Evolutionary conservation across 2,329 filamentous ascomycete species (phyloP).

Genomic region (Fusarium verrucosum): DNA sequence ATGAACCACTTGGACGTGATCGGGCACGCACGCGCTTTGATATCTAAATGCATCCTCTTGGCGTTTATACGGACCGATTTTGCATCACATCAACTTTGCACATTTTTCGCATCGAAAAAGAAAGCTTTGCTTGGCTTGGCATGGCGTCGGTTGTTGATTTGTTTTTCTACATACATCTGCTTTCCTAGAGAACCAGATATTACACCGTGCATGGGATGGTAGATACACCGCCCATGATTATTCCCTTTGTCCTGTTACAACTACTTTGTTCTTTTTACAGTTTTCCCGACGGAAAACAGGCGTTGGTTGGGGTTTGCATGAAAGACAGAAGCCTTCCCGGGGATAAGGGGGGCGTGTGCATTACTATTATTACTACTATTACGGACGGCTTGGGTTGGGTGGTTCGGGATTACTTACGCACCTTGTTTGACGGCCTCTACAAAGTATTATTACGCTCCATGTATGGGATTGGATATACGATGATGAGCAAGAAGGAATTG

Average conservation of each 20-base stretch:
- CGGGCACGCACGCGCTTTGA: slow-evolving; percentile 11
- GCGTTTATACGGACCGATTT: slow-evolving; percentile 40
- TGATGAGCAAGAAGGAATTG: no score
- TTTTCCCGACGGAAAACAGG: slow-evolving; percentile 6
- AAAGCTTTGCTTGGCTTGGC: slow-evolving; percentile 38
- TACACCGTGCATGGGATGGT: slow-evolving; percentile 28
- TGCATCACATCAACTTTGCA: slow-evolving; percentile 29
- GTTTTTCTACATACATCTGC: slow-evolving; percentile 21
- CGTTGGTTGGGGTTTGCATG: slow-evolving; percentile 33
- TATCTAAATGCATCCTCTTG: slow-evolving; percentile 34
- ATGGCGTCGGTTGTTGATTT: slow-evolving; percentile 31
- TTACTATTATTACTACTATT: slow-evolving; percentile 24
- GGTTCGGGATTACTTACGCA: slow-evolving; percentile 16
- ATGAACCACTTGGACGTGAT: slow-evolving; percentile 36
- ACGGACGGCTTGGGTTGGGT: slow-evolving; percentile 6
- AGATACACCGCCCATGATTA: slow-evolving; percentile 14
- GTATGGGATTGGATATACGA: slow-evolving; percentile 25
- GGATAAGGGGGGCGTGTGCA: slow-evolving; percentile 32
- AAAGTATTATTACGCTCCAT: slow-evolving; percentile 24
- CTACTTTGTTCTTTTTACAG: slow-evolving; percentile 1
- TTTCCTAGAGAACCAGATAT: slow-evolving; percentile 35
- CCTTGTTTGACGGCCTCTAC: slow-evolving; percentile 32
- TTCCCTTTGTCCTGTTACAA: slow-evolving; percentile 34
- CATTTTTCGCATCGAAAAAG: slow-evolving; percentile 35
- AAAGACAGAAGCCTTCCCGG: slow-evolving; percentile 13